phyloP scores from a whole-genome alignment of 2,329 filamentous ascomycete genomes.

The Xylaria sp. region DNA sequence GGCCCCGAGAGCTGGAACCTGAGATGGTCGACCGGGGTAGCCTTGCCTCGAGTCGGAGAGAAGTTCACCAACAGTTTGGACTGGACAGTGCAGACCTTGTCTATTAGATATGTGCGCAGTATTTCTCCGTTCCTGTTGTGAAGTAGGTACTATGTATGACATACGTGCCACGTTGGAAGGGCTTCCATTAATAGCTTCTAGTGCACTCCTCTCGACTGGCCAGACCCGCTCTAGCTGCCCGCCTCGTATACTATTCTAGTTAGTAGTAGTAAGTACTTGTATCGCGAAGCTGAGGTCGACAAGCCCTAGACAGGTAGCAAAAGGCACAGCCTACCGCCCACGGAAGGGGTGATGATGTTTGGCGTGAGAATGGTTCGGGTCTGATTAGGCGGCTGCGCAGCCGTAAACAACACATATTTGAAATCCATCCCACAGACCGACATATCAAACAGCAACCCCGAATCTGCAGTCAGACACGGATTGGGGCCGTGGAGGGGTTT shows the following conservation, averaged over 20 bases:
- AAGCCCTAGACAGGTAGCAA: too few relatives aligned
- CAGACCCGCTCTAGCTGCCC: too few relatives aligned
- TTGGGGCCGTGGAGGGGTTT: constrained; percentile 16
- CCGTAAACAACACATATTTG: not conserved
- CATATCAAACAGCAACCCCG: constrained; percentile 1
- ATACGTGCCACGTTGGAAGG: too few relatives aligned
- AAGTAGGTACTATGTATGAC: constrained; percentile 15
- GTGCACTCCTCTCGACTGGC: too few relatives aligned
- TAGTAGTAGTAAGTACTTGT: too few relatives aligned
- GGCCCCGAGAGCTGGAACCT: not conserved
- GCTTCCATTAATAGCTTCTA: too few relatives aligned
- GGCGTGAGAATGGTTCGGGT: not conserved
- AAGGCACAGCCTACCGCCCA: too few relatives aligned
- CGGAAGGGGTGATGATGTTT: not conserved
- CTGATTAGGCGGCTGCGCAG: not conserved
- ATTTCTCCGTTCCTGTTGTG: constrained; percentile 1
- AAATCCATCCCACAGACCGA: not conserved
- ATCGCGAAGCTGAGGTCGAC: too few relatives aligned
- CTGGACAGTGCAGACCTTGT: not conserved
- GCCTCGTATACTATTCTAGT: too few relatives aligned
- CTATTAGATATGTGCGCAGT: too few relatives aligned
- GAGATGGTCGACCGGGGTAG: constrained; percentile 14
- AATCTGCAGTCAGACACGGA: constrained; percentile 8
- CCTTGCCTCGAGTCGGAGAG: constrained; percentile 24
- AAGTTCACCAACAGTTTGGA: constrained; percentile 27